A percentile compares a stretch with the other conserved stretches of the same genome.
These are phyloP conservation scores for Nephromyces sp. DNA, from an alignment of 169 alveolate species.

Conservation along the genomic window DNA sequence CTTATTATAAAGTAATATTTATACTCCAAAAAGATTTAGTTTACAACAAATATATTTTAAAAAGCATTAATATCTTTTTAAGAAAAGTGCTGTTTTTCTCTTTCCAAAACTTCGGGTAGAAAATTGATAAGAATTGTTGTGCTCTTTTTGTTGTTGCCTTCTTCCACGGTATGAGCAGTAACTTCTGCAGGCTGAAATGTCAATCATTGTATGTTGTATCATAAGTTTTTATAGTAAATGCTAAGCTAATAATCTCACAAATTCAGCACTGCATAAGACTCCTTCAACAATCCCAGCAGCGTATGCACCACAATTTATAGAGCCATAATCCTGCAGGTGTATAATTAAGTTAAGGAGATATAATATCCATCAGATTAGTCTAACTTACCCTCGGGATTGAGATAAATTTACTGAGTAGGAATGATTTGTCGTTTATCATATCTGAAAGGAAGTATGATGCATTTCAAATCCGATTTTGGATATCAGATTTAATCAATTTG, in stretches of 20 bases:
- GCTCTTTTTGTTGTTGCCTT: slow-evolving; percentile 33
- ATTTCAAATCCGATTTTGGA: neutral
- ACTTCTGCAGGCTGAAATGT: slow-evolving; percentile 51
- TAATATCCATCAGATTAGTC: neutral
- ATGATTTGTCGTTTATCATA: slow-evolving; percentile 57
- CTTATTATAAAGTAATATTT: too few species aligned
- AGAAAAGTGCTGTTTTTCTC: slow-evolving; percentile 35
- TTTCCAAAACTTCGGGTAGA: slow-evolving; percentile 47
- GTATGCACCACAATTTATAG: slow-evolving; percentile 60
- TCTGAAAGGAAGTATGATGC: slow-evolving; percentile 17
- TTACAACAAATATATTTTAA: too few species aligned
- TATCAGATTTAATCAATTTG: neutral
- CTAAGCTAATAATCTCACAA: slow-evolving; percentile 22
- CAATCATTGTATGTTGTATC: neutral
- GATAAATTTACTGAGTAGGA: slow-evolving; percentile 48
- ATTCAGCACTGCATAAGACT: slow-evolving; percentile 59
- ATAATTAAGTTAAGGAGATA: neutral
- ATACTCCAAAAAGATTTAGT: too few species aligned
- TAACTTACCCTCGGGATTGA: slow-evolving; percentile 47
- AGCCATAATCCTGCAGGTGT: slow-evolving; percentile 46
- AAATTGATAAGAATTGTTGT: slow-evolving; percentile 59
- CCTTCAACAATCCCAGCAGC: slow-evolving; percentile 70
- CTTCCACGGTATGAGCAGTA: slow-evolving; percentile 63
- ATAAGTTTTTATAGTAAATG: neutral
- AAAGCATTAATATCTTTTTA: too few species aligned